These are phyloP conservation scores for Tuber borchii DNA, from an alignment of 495 filamentous ascomycete genomes.

Conservation along the genomic window DNA sequence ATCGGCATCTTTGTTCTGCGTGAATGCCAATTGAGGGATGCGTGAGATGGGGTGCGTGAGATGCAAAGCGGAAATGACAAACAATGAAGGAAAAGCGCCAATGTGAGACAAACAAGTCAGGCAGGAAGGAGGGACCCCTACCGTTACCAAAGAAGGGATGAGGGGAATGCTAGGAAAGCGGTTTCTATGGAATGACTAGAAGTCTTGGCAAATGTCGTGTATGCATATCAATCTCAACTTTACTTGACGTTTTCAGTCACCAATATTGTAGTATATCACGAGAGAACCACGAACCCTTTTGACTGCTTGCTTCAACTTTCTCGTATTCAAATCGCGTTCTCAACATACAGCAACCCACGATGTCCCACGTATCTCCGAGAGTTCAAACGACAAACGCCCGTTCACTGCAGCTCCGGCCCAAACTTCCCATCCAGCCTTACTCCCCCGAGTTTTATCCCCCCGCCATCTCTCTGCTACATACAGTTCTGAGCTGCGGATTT, in stretches of 20 bases:
- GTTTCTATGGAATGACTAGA: background rate
- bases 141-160: background rate
- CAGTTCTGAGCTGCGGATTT: background rate
- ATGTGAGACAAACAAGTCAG: background rate
- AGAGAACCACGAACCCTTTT: background rate
- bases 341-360: background rate
- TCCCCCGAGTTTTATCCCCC: background rate
- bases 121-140: background rate
- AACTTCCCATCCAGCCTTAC: background rate
- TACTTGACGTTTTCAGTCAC: background rate
- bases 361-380: background rate
- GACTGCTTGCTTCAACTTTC: background rate
- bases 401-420: background rate
- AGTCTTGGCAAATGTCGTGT: slow-evolving; percentile 13
- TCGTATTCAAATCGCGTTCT: background rate
- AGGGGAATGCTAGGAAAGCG: background rate
- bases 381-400: background rate
- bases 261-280: background rate
- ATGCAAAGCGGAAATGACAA: background rate
- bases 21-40: background rate
- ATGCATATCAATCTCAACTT: background rate
- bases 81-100: background rate
- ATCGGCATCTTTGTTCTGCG: slow-evolving; percentile 16
- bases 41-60: background rate
- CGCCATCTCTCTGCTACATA: background rate